phyloP scores from a whole-genome alignment of 78 protist genomes.

The Cavenderia fasciculata region DNA sequence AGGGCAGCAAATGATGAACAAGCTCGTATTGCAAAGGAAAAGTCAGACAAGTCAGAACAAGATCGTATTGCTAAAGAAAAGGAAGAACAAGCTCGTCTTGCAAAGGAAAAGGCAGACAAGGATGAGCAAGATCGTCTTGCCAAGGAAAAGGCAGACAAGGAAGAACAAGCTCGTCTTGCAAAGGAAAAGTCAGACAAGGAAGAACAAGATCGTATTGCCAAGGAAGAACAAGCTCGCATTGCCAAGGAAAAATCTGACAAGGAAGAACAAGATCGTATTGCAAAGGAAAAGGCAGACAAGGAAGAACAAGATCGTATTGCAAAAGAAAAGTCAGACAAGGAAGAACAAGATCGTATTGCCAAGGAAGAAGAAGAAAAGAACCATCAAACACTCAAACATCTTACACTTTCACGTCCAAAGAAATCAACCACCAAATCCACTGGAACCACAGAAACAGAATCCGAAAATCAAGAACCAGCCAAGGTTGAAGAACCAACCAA shows the following conservation, averaged over 20 bases:
- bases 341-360: neutral
- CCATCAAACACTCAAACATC: conserved; percentile 19
- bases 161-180: neutral
- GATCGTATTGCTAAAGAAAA: neutral
- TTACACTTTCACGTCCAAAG: conserved; percentile 56
- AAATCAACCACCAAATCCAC: neutral
- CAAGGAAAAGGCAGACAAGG: neutral
- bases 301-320: neutral
- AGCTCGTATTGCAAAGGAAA: neutral
- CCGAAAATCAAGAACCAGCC: neutral
- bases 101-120: neutral
- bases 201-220: too few relatives aligned
- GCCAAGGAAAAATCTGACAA: neutral
- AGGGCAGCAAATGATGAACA: neutral
- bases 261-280: conserved; percentile 9
- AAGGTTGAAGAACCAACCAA: neutral
- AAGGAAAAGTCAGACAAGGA: too few relatives aligned
- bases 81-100: neutral
- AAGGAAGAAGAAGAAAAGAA: neutral
- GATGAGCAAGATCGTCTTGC: too few relatives aligned
- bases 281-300: neutral
- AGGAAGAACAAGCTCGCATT: neutral
- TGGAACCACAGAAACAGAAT: neutral
- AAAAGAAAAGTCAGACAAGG: conserved; percentile 19
- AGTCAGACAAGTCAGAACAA: conserved; percentile 2